Evolutionary conservation across 176 grass and related monocot species (phyloP).

Genomic region (Carex pumila): DNA sequence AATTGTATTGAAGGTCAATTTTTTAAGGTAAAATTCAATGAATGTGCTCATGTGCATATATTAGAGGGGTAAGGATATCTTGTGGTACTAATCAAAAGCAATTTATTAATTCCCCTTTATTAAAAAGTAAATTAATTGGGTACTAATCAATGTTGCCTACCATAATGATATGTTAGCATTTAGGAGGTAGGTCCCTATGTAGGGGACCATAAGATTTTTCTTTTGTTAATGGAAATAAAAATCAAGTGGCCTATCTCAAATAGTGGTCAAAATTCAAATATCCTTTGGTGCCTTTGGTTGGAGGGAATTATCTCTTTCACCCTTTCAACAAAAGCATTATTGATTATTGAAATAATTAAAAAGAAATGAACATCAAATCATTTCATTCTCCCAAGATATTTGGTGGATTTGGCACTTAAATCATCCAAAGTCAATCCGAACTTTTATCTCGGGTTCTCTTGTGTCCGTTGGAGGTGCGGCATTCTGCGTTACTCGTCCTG

Average conservation of each 20-base stretch:
- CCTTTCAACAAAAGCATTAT: not conserved
- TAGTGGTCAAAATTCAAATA: conserved; percentile 15
- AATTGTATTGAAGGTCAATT: not conserved
- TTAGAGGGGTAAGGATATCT: not conserved
- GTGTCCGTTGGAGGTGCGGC: no score
- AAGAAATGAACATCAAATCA: not conserved
- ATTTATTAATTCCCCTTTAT: not conserved
- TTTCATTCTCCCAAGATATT: conserved; percentile 5
- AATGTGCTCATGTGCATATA: not conserved
- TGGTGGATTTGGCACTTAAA: conserved; percentile 7
- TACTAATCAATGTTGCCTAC: not conserved
- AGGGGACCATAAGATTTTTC: not conserved
- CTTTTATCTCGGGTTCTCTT: not conserved
- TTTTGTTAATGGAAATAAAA: not conserved
- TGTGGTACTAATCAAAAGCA: not conserved
- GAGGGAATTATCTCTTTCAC: not conserved
- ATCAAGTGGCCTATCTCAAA: conserved; percentile 12
- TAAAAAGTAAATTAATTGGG: not conserved
- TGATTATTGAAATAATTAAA: not conserved
- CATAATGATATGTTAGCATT: not conserved
- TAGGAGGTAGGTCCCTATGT: not conserved
- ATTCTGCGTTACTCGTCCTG: no score
- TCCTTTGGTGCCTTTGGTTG: conserved; percentile 12
- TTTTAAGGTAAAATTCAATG: not conserved
- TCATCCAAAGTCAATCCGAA: no score